Conservation (phyloP, 352 stramenopile species). For the Sclerospora graminicola region DNA sequence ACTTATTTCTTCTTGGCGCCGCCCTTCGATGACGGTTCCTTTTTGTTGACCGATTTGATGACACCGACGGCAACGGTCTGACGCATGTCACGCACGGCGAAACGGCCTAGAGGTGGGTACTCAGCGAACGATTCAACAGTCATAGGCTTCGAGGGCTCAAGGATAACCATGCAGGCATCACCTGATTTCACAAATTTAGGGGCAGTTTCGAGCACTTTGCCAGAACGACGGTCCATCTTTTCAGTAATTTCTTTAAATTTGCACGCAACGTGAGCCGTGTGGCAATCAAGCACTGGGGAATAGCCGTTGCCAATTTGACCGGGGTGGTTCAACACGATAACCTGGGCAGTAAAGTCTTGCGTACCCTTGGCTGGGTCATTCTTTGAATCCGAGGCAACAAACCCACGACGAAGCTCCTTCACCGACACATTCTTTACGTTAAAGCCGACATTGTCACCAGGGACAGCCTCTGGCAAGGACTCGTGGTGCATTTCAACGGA, state of each 20-base stretch:
- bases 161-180: conserved; percentile 92
- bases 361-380: conserved; percentile 84
- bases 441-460: conserved; percentile 96
- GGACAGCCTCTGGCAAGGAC: conserved; percentile 82
- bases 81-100: conserved; percentile 95
- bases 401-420: conserved; percentile 91
- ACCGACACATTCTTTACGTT: conserved; percentile 94
- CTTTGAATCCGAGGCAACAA: conserved; percentile 90
- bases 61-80: conserved; percentile 95
- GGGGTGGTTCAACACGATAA: conserved; percentile 95
- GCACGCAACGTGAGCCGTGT: conserved; percentile 96
- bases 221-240: conserved; percentile 94
- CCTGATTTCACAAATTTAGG: conserved; percentile 93
- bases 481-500: conserved; percentile 97
- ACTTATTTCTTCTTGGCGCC: conserved; percentile 35
- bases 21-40: conserved; percentile 33
- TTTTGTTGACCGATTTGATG: conserved; percentile 91
- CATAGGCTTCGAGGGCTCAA: conserved; percentile 90
- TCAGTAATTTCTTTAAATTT: conserved; percentile 91
- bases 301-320: conserved; percentile 91
- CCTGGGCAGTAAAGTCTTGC: conserved; percentile 89
- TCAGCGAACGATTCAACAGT: conserved; percentile 95
- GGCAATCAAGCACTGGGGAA: conserved; percentile 95
- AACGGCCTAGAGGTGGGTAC: conserved; percentile 93
- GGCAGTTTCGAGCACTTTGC: conserved; percentile 90